Base-by-base conservation (phyloP, 176 grass and related monocot species). In the Triticum turgidum region DNA sequence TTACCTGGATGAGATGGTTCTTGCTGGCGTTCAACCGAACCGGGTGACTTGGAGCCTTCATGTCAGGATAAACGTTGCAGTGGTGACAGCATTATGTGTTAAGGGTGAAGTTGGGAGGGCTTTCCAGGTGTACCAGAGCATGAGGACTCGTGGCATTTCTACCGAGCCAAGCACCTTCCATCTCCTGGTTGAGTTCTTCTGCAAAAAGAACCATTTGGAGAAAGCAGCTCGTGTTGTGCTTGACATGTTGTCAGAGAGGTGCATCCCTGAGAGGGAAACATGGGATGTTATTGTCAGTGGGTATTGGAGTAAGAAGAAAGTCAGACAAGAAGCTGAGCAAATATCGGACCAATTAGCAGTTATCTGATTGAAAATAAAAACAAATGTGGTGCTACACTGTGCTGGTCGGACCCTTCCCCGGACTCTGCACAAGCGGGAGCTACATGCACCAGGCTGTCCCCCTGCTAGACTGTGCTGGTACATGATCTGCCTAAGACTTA, bases 1-100 rank as follows among this genome's bases (percentile, higher is more conserved):
- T 86, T 96, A 94, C 82, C 37, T 98, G 25, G 97, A 96, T 87
- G 94, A 98, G 87, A 96, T 94, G 94, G 83, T 90, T 81, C 84
- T 96, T 35, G 77, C 84, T 6, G 85, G 90, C 39, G 91, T 99
- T 76, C 64, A 67, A 34, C 92, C 94, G 3, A 99, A 99, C 68
- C 83, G 87, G 51, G 73, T 94, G 80, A 99, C 94, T 67, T 96
- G 94, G 94, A 85, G 87, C 82, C 80, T 96, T 75, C 97, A 96
- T 83, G 37, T 86, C 39, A 94, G 85, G 82, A 94, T 96, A 85
- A 91, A 96, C 69, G 89, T 94, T 90, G 69, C 75, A 27, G 94
- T 96, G 76, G 79, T 92, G 35, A 83, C 64, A 87, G 77, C 88
- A 58, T 76, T 99, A 45, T 99, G 90, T 69, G 42, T 41, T 47